phyloP scores from a whole-genome alignment of 2,329 filamentous ascomycete species.

The Dactylonectria estremocensis region DNA sequence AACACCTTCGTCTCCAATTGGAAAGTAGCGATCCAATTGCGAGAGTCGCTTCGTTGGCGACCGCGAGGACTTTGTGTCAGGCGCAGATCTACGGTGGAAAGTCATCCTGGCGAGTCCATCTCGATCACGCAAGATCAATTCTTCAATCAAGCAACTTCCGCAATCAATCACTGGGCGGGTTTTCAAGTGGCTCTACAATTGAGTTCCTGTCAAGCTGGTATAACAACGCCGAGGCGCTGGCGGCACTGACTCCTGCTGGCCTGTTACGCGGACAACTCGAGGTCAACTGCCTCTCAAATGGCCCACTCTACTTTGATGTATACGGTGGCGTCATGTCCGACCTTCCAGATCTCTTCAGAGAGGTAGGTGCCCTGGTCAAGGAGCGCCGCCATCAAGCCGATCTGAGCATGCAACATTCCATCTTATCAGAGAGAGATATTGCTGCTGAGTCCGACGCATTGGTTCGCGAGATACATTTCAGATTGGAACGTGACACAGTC shows the following conservation, averaged over 20 bases:
- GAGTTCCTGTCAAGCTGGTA: constrained; percentile 36
- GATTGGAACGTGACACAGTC: constrained; percentile 15
- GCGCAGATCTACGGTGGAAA: constrained; percentile 37
- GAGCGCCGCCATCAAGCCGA: background rate
- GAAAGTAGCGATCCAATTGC: constrained; percentile 3
- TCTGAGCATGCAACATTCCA: background rate
- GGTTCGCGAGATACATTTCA: constrained; percentile 4
- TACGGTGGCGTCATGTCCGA: constrained; percentile 37
- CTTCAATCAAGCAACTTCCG: background rate
- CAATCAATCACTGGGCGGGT: fast-evolving
- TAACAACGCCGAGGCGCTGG: constrained; percentile 36
- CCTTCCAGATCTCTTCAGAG: constrained; percentile 31
- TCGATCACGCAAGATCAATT: constrained; percentile 34
- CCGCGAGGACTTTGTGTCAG: constrained; percentile 34
- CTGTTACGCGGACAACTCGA: background rate
- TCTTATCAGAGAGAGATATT: constrained; percentile 6
- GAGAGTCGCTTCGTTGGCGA: constrained; percentile 30
- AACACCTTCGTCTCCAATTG: constrained; percentile 18
- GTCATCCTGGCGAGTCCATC: constrained; percentile 32
- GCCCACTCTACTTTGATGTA: constrained; percentile 24
- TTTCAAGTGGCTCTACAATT: background rate
- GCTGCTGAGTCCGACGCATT: background rate
- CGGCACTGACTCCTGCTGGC: constrained; percentile 33
- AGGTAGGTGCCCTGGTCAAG: constrained; percentile 24
- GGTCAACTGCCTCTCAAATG: background rate